Conservation (phyloP, 805 yeast species). For the Lachancea fermentati region DNA sequence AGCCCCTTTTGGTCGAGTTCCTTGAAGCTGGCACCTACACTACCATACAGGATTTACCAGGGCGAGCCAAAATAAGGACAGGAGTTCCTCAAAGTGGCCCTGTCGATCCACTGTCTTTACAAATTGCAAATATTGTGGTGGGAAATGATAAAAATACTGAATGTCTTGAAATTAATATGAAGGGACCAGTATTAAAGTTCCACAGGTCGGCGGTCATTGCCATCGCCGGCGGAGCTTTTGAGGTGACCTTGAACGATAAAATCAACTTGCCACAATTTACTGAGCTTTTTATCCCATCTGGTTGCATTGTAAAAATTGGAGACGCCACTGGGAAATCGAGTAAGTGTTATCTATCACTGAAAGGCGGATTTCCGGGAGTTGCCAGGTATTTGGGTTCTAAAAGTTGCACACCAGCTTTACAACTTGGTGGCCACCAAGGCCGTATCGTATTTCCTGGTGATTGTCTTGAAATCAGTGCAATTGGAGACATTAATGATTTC, state of each 20-base stretch:
- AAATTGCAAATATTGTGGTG: conserved; percentile 84
- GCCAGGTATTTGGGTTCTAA: conserved; percentile 93
- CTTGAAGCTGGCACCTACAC: conserved; percentile 90
- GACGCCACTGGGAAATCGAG: conserved; percentile 26
- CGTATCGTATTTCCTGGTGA: conserved; percentile 55
- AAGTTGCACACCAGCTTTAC: conserved; percentile 70
- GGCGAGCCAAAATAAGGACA: conserved; percentile 58
- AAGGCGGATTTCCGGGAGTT: conserved; percentile 84
- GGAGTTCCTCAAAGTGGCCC: conserved; percentile 99
- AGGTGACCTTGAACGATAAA: conserved; percentile 59
- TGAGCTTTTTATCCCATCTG: conserved; percentile 52
- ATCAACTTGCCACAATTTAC: conserved; percentile 74
- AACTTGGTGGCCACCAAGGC: conserved; percentile 65
- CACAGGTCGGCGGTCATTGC: conserved; percentile 75
- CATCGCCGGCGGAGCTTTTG: conserved; percentile 79
- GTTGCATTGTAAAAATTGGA: not conserved
- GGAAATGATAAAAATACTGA: conserved; percentile 82
- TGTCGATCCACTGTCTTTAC: conserved; percentile 88
- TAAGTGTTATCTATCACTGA: conserved; percentile 80
- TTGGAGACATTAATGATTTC: conserved; percentile 47
- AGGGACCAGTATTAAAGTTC: conserved; percentile 81
- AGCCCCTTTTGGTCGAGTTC: conserved; percentile 80
- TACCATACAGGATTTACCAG: conserved; percentile 93
- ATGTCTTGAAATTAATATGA: conserved; percentile 82
- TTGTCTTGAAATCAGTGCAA: conserved; percentile 43